These are phyloP conservation scores for Arthrobotrys megalospora DNA, from an alignment of 2,329 filamentous ascomycete species.

Conservation along the genomic window DNA sequence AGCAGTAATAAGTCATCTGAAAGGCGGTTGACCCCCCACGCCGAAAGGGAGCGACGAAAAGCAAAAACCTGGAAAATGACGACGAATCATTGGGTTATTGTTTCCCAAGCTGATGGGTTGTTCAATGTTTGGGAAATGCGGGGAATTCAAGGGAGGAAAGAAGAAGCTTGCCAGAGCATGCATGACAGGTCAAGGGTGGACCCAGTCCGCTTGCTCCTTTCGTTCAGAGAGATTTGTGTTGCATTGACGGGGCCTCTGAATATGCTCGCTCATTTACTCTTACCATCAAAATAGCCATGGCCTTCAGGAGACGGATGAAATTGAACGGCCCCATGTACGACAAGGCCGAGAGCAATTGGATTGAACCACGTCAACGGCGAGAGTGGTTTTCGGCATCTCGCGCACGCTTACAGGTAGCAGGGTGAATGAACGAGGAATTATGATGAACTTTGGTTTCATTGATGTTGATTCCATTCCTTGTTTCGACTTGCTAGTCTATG, in stretches of 20 bases:
- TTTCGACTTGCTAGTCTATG: conserved; percentile 50
- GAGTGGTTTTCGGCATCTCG: conserved; percentile 33
- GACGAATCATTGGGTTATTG: conserved; percentile 47
- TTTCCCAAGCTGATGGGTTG: conserved; percentile 53
- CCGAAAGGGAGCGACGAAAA: conserved; percentile 16
- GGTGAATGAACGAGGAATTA: neutral
- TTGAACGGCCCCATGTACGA: conserved; percentile 25
- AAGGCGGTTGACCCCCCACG: conserved; percentile 45
- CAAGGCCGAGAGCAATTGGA: conserved; percentile 30
- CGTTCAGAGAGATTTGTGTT: conserved; percentile 47
- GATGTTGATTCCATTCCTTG: conserved; percentile 53
- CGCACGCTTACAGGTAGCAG: conserved; percentile 1
- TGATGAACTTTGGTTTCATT: conserved; percentile 32
- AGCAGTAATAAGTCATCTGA: conserved; percentile 42
- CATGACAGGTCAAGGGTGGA: conserved; percentile 57
- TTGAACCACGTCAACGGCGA: conserved; percentile 49
- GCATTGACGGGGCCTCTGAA: conserved; percentile 35
- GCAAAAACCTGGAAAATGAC: conserved; percentile 54
- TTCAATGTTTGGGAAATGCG: conserved; percentile 61
- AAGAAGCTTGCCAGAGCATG: conserved; percentile 30
- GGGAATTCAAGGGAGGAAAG: conserved; percentile 55
- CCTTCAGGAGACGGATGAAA: conserved; percentile 49
- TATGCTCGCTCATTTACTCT: conserved; percentile 33
- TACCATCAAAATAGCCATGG: conserved; percentile 15
- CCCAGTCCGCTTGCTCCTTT: conserved; percentile 37